These are phyloP conservation scores for Phytophthora tubulina DNA, from an alignment of 352 stramenopile species.

Conservation along the genomic window DNA sequence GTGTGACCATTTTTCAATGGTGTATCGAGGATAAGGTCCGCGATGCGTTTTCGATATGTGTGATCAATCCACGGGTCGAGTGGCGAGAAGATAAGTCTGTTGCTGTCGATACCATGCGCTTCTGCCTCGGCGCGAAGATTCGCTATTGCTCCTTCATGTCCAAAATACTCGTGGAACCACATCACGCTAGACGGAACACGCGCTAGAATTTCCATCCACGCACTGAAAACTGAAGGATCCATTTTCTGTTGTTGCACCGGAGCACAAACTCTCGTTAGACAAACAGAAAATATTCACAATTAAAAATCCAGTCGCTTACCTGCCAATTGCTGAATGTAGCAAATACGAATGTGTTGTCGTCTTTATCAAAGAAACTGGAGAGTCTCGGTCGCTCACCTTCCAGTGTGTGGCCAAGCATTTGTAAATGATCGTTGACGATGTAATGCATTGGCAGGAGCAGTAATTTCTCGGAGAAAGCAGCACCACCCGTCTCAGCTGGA, in stretches of 20 bases:
- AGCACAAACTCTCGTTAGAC: background rate
- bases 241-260: constrained; percentile 63
- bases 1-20: constrained; percentile 89
- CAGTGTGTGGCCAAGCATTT: constrained; percentile 73
- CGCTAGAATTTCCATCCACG: constrained; percentile 83
- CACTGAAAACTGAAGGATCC: constrained; percentile 71
- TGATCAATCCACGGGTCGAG: constrained; percentile 84
- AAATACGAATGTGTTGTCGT: constrained; percentile 61
- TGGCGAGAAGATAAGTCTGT: constrained; percentile 66
- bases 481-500: constrained; percentile 45
- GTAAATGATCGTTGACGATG: constrained; percentile 88
- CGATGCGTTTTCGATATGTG: constrained; percentile 70
- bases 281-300: background rate
- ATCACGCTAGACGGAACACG: constrained; percentile 78
- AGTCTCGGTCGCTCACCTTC: constrained; percentile 40
- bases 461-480: constrained; percentile 78
- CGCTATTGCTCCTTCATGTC: constrained; percentile 51
- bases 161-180: constrained; percentile 77
- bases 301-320: constrained; percentile 17
- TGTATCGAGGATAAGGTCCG: constrained; percentile 85
- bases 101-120: constrained; percentile 58
- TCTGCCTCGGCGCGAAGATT: constrained; percentile 68
- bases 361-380: constrained; percentile 13
- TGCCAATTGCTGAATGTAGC: constrained; percentile 90
- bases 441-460: constrained; percentile 78